Base-by-base conservation (phyloP, 73 alveolate genomes). In the Effrenium voratum region DNA sequence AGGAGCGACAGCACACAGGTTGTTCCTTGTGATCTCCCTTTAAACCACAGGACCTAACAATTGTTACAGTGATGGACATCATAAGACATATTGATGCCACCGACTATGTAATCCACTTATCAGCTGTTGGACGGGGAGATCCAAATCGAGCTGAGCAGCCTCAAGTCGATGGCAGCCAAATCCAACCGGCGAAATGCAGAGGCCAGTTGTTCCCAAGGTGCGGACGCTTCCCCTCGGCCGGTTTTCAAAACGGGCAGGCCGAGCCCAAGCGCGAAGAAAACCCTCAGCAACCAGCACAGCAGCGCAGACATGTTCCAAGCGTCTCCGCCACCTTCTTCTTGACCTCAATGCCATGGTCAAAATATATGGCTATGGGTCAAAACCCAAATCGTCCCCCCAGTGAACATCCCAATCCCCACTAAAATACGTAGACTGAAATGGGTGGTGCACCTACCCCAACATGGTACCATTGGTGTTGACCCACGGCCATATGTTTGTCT, bases 121-220 rank as follows among this genome's bases (percentile, higher is more conserved):
- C 83, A 15, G 47, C 30, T 70, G 45, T 47, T n/a, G n/a, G n/a
- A n/a, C n/a, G 49, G 32, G 10, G 38, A 6, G 19, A 38, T 60
- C 76, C 8, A 38, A 3, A 22, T 68, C 80, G 34, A 30, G 80
- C 34, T 22, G 38, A 0, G 36, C 3, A 44, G 52, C 95, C 95
- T 87, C 95, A 26, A 87, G 95, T 12, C 95, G 95, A 46, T 87
- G 95, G 84, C 95, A 87, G 52, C 95, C 95, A 66, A 87, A 87
- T 34, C 95, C 95, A 16, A 87, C 84, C 34, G 95, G 95, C 5
- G 95, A 87, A 49, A 87, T 32, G 84, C 40, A 63, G 45, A 87
- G 95, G 68, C 95, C 95, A 15, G 95, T 87, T 60, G 19, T 30
- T 43, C 95, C 95, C 63, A 87, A 68, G 47, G 63, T 49, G 28